Conservation (phyloP, 2,329 filamentous ascomycete species). For the Diplodia corticola region DNA sequence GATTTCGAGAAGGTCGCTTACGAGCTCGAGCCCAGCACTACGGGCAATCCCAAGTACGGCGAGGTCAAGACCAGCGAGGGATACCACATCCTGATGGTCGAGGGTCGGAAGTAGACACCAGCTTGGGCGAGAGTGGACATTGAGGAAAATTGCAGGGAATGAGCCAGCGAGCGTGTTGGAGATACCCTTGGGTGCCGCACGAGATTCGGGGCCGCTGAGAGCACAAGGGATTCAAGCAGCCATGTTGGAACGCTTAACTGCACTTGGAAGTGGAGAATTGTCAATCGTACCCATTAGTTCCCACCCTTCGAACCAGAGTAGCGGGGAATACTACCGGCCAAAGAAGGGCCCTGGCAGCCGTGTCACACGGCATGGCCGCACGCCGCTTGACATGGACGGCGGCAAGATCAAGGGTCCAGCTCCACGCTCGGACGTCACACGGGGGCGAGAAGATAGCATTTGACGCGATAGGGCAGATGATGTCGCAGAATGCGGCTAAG, state of each 20-base stretch:
- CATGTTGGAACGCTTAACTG: no score
- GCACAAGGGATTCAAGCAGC: neutral
- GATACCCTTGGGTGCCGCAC: neutral
- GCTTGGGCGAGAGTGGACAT: no score
- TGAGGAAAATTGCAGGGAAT: no score
- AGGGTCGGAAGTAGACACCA: conserved; percentile 56
- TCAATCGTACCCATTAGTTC: no score
- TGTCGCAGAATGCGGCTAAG: conserved; percentile 5
- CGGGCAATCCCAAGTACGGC: conserved; percentile 62
- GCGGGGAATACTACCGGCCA: no score
- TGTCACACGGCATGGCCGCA: no score
- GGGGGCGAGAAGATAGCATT: neutral
- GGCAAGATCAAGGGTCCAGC: conserved; percentile 1
- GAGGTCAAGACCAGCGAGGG: conserved; percentile 75
- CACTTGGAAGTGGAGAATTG: no score
- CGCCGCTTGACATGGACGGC: neutral
- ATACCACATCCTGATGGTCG: conserved; percentile 80
- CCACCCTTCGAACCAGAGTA: no score
- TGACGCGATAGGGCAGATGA: conserved; percentile 1
- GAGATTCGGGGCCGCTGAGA: no score
- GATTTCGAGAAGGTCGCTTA: conserved; percentile 74
- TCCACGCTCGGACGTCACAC: neutral
- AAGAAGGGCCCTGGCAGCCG: no score
- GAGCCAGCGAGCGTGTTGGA: no score
- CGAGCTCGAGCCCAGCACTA: conserved; percentile 65